These are phyloP conservation scores for Panaeolus cyanescens DNA, from an alignment of 768 basidiomycete species.

Conservation along the genomic window DNA sequence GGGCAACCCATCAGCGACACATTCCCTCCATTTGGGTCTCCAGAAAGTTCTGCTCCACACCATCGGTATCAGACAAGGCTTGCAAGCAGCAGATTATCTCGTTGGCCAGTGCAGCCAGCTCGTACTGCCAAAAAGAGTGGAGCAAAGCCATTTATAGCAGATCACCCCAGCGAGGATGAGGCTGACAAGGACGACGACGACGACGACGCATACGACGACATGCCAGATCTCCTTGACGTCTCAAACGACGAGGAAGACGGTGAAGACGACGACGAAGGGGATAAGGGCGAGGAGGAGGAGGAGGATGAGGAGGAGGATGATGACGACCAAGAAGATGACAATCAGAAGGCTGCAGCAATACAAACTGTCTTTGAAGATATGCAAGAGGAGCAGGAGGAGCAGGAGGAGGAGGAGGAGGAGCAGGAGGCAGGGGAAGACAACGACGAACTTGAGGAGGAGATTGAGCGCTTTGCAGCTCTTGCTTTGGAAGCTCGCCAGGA, in stretches of 20 bases:
- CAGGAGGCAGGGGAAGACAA: slow-evolving; percentile 6
- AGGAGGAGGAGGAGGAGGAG: background rate
- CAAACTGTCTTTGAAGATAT: background rate
- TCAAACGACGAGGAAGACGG: background rate
- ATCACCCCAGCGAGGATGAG: background rate
- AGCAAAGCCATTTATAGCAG: background rate
- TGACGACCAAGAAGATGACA: background rate
- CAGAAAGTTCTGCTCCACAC: background rate
- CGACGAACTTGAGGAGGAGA: background rate
- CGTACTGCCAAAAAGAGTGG: too few relatives aligned
- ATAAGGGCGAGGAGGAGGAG: background rate
- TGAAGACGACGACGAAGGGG: background rate
- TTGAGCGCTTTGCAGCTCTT: background rate
- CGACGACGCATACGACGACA: background rate
- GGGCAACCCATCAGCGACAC: too few relatives aligned
- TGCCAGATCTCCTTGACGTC: too few relatives aligned
- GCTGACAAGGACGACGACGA: background rate
- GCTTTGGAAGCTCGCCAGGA: background rate
- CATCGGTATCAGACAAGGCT: background rate
- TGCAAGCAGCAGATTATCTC: background rate
- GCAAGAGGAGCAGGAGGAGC: background rate
- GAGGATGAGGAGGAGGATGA: background rate
- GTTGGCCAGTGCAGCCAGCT: background rate
- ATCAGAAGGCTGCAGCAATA: background rate
- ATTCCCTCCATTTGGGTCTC: too few relatives aligned